Evolutionary conservation across 495 filamentous ascomycete genomes (phyloP), one percentile per base, ranked within the genome.

Genomic region (Xylaria scruposa): DNA sequence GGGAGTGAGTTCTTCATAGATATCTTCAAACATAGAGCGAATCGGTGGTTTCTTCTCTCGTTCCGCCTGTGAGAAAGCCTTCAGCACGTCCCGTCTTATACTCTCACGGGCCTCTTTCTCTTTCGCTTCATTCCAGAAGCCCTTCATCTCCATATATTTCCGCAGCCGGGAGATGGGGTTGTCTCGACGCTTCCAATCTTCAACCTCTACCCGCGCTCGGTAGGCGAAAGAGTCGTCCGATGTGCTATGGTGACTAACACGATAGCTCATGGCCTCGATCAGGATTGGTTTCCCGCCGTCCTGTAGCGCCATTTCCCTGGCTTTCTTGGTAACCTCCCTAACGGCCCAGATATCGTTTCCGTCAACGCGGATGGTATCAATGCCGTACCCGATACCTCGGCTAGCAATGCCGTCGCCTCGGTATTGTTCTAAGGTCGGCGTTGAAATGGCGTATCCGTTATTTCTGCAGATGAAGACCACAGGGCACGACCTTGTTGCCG

Each of bases 211-310:
- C 33, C 90, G 88, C 0, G 95, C 94, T 21, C 96, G 94, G 81
- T 99, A 99, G 1, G 95, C 95, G 77, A 97, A 98, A 46, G 92
- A 95, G 78, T 99, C 96, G 75, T 99, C 96, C n/a, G 91, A 94
- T 0, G 96, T 99, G 81, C 94, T 97, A 82, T 99, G 96, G 79
- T 99, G 96, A 44, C 90, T 93, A 58, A 99, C 95, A 19, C 96
- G 94, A 80, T 99, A 99, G 36, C 92, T 94, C 96, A 99, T 98
- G 24, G 94, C 94, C 83, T 99, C 96, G 62, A 99, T 91, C 3
- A 99, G 82, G 0, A 99, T 90, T 0, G 92, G 94, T 71, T 88
- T 88, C 3, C 94, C 93, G 46, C 93, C 94, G 64, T 92, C 90
- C 60, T 90, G 84, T 56, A 97, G 83, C 0, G 95, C 94, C 68